Evolutionary conservation across 106 monocot genomes (phyloP).

Genomic region (Agapanthus africanus): DNA sequence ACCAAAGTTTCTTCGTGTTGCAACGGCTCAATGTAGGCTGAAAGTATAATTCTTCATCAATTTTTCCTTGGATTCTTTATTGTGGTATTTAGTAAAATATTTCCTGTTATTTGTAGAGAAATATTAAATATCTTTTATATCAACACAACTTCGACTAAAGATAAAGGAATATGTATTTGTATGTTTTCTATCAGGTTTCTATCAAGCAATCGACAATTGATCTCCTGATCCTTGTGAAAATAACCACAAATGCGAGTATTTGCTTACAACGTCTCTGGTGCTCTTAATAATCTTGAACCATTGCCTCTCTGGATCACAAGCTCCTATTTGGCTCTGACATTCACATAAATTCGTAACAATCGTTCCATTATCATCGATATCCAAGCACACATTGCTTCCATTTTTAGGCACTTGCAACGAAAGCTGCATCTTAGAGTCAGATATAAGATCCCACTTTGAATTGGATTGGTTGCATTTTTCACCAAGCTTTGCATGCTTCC

Average conservation of each 20-base stretch:
- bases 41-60: too few species aligned
- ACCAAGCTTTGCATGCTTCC: constrained; percentile 31
- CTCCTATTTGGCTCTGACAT: constrained; percentile 33
- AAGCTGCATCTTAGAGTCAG: constrained; percentile 71
- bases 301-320: constrained; percentile 59
- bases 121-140: too few species aligned
- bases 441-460: constrained; percentile 52
- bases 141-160: background rate
- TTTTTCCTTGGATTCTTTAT: too few species aligned
- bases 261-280: constrained; percentile 6
- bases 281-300: constrained; percentile 85
- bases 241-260: background rate
- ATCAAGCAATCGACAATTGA: background rate
- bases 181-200: too few species aligned
- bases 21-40: too few species aligned
- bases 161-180: background rate
- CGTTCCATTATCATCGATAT: constrained; percentile 26
- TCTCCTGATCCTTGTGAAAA: background rate
- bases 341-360: constrained; percentile 49
- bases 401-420: constrained; percentile 25
- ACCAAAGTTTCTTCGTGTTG: too few species aligned
- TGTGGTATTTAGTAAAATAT: too few species aligned
- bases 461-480: constrained; percentile 18
- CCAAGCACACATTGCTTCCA: constrained; percentile 45
- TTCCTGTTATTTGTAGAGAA: too few species aligned